These are phyloP conservation scores for Auricularia sp. DNA, from an alignment of 768 basidiomycete genomes.

Conservation along the genomic window DNA sequence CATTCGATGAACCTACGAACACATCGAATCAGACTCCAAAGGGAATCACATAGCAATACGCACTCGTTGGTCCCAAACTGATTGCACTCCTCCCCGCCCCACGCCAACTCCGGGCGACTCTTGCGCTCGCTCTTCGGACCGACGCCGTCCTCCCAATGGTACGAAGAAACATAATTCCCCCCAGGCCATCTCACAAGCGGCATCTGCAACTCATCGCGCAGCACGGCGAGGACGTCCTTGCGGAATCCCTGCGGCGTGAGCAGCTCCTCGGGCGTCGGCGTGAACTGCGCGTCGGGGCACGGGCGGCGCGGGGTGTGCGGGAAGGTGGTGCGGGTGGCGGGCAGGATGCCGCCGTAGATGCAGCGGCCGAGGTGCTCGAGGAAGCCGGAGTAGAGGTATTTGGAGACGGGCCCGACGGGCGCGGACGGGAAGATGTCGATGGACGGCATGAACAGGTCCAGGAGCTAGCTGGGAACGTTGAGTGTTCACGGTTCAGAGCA, in stretches of 20 bases:
- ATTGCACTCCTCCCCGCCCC: slow-evolving; percentile 51
- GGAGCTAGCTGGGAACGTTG: too few relatives aligned
- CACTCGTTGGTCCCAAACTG: slow-evolving; percentile 43
- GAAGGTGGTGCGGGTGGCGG: slow-evolving; percentile 20
- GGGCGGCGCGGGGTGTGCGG: not conserved
- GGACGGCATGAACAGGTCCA: not conserved
- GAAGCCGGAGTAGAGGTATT: slow-evolving; percentile 47
- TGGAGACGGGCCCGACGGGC: slow-evolving; percentile 15
- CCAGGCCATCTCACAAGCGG: slow-evolving; percentile 46
- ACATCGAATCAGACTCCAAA: not conserved
- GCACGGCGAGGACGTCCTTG: slow-evolving; percentile 38
- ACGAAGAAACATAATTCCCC: slow-evolving; percentile 47
- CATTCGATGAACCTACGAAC: slow-evolving; percentile 45
- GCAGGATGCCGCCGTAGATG: slow-evolving; percentile 42
- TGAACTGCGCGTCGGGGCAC: not conserved
- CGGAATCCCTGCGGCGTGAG: slow-evolving; percentile 36
- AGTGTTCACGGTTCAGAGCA: too few relatives aligned
- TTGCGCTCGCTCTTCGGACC: slow-evolving; percentile 41
- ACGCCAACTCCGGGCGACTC: slow-evolving; percentile 49
- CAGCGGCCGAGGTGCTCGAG: slow-evolving; percentile 52
- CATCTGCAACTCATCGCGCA: slow-evolving; percentile 36
- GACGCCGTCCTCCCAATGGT: slow-evolving; percentile 51
- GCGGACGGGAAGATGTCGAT: slow-evolving; percentile 16
- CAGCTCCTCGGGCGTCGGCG: slow-evolving; percentile 24
- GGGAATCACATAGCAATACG: not conserved